phyloP scores from a whole-genome alignment of 1,284 basidiomycete genomes.

The Ceratobasidium sp. region DNA sequence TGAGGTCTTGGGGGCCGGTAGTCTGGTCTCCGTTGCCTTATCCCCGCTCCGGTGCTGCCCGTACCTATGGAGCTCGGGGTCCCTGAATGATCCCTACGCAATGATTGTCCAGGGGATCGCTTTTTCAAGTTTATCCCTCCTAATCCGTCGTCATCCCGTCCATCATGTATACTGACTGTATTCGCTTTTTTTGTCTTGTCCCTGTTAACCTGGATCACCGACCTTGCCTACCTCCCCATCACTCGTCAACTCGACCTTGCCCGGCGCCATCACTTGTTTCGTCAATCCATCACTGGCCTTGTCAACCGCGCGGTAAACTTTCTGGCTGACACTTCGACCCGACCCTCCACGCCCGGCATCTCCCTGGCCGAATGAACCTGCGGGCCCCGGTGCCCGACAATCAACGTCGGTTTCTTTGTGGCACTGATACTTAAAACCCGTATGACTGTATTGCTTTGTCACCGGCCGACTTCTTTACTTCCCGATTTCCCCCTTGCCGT shows the following conservation, averaged over 20 bases:
- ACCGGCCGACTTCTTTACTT: not conserved
- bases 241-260: no score
- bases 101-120: not conserved
- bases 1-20: no score
- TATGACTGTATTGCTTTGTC: not conserved
- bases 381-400: constrained; percentile 14
- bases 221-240: no score
- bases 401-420: constrained; percentile 24
- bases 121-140: not conserved
- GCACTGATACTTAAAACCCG: not conserved
- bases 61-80: not conserved
- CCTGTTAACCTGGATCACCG: no score
- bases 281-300: no score
- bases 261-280: no score
- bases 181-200: not conserved
- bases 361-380: constrained; percentile 77
- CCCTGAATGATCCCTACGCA: not conserved
- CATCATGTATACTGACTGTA: not conserved
- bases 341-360: not conserved
- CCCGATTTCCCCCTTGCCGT: not conserved
- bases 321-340: not conserved
- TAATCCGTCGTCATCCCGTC: not conserved
- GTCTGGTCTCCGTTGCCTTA: constrained; percentile 1
- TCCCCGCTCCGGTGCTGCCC: constrained; percentile 2
- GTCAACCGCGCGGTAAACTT: no score